Evolutionary conservation across 257 asterid species (phyloP), one percentile per base, ranked within the genome.

Genomic region (Ilex aquifolium): DNA sequence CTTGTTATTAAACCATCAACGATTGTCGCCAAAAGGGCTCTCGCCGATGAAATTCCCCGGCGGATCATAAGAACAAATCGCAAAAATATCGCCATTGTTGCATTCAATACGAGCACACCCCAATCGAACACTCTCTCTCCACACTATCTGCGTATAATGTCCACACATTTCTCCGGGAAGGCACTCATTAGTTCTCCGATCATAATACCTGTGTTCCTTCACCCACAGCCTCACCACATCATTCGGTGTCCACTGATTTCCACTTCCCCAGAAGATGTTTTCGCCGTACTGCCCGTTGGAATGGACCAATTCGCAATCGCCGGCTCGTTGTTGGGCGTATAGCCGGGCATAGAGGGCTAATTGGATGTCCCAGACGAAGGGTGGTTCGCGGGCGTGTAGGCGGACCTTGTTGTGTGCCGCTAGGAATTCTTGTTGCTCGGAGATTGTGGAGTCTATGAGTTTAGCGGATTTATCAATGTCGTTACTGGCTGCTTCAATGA

Each of bases 141-240:
- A 85, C 57, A 85, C 87, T 0, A 85, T 77, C 61, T 85, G 93
- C 6, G 89, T 85, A 56, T 85, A 85, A 57, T 85, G 93, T 31
- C 69, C 50, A 62, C 93, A 85, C 62, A 70, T 72, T 0, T 74
- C 53, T 2, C 82, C 81, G 0, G 69, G 72, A 0, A 2, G 49
- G 63, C 89, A 85, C 0, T 72, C 4, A 75, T 82, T 80, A 3
- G 73, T 12, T 2, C 7, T 10, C 32, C 67, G 48, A 29, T 76
- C 66, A 9, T 80, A 85, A 57, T 29, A 72, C 1, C 40, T 60
- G 16, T 74, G 74, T 40, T 85, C 85, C 0, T 60, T 67, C 2
- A 30, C 78, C 89, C 87, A 82, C 73, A 76, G 0, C 6, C 59
- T 61, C 48, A 82, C 87, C 0, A 75, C 85, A 0, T 70, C 14